A percentile compares a stretch with the other conserved stretches of the same genome.
phyloP scores from a whole-genome alignment of 768 basidiomycete genomes.

The Chiua virens region DNA sequence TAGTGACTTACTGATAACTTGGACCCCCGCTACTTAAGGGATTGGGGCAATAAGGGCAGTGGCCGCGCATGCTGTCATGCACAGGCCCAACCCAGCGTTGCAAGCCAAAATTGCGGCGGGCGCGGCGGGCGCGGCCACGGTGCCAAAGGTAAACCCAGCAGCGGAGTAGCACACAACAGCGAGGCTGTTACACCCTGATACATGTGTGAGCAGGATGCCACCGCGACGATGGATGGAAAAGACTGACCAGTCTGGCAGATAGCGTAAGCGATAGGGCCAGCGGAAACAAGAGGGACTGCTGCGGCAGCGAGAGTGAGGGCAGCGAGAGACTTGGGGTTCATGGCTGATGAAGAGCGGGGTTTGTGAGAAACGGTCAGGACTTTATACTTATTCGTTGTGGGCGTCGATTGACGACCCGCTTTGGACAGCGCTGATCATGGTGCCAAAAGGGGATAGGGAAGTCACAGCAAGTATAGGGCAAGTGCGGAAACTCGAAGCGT shows the following conservation, averaged over 20 bases:
- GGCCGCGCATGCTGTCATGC: conserved; percentile 27
- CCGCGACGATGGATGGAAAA: too few species aligned
- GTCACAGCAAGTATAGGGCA: too few species aligned
- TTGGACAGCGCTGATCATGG: too few species aligned
- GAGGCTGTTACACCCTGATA: too few species aligned
- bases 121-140: conserved; percentile 10
- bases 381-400: too few species aligned
- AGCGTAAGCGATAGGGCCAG: conserved; percentile 22
- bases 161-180: conserved; percentile 17
- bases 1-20: too few species aligned
- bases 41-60: conserved; percentile 22
- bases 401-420: too few species aligned
- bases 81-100: conserved; percentile 21
- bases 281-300: conserved; percentile 6
- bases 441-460: too few species aligned
- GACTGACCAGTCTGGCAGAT: conserved; percentile 24
- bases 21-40: conserved; percentile 12
- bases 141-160: conserved; percentile 25
- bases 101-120: conserved; percentile 26
- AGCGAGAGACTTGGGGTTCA: conserved; percentile 10
- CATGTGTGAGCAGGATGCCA: not conserved
- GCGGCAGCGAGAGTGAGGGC: conserved; percentile 19
- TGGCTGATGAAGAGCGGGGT: too few species aligned
- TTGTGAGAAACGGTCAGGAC: too few species aligned
- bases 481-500: too few species aligned